A percentile compares a stretch with the other conserved stretches of the same genome.
Evolutionary conservation across 768 basidiomycete species (phyloP).

Genomic region (Dioszegia crocea): DNA sequence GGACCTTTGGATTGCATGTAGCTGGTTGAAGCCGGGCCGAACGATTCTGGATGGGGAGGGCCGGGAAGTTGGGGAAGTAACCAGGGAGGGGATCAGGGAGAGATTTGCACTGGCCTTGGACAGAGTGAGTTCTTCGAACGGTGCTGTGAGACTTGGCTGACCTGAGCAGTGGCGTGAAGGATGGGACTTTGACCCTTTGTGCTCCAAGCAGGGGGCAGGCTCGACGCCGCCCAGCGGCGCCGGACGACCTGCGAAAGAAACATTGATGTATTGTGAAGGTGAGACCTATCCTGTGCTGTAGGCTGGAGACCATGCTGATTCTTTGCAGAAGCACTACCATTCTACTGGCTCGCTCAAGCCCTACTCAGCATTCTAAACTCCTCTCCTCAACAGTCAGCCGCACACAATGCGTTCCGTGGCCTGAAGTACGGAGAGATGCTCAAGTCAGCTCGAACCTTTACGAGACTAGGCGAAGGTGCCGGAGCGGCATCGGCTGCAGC

Average conservation of each 20-base stretch:
- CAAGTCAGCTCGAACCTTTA: slow-evolving; percentile 44
- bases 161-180: slow-evolving; percentile 50
- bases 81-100: slow-evolving; percentile 35
- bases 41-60: slow-evolving; percentile 37
- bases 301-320: slow-evolving; percentile 1
- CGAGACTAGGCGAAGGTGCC: slow-evolving; percentile 44
- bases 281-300: slow-evolving; percentile 6
- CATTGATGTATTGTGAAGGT: slow-evolving; percentile 47
- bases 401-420: slow-evolving; percentile 27
- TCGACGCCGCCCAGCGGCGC: not conserved
- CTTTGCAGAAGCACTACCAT: slow-evolving; percentile 48
- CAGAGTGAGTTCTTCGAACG: slow-evolving; percentile 15
- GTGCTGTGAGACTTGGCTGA: too few relatives aligned
- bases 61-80: slow-evolving; percentile 39
- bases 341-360: slow-evolving; percentile 51
- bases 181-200: slow-evolving; percentile 51
- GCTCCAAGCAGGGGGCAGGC: slow-evolving; percentile 13
- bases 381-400: slow-evolving; percentile 20
- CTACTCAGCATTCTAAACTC: slow-evolving; percentile 46
- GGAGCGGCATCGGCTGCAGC: not conserved
- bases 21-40: slow-evolving; percentile 30
- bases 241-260: not conserved
- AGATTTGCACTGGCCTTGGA: slow-evolving; percentile 28
- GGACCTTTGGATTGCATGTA: slow-evolving; percentile 39
- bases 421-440: slow-evolving; percentile 46